Evolutionary conservation across 139 green algal species (phyloP).

Genomic region (Tetratostichococcus sp.): DNA sequence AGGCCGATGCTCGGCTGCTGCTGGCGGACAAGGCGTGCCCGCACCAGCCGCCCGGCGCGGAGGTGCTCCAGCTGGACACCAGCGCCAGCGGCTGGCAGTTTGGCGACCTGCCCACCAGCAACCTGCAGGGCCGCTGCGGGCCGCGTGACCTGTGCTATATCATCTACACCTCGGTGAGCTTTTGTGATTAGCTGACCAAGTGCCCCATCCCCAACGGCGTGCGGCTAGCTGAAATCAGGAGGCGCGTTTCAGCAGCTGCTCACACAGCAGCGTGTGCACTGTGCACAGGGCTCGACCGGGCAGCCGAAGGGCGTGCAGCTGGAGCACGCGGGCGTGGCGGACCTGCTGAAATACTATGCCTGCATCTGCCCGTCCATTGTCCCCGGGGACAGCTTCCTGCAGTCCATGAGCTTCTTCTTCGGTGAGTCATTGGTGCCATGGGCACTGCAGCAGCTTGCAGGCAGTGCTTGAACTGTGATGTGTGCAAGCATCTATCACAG

Average conservation of each 20-base stretch:
- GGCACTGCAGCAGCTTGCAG: no score
- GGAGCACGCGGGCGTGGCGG: neutral
- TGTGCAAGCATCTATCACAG: no score
- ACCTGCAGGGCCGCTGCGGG: neutral
- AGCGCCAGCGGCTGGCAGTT: neutral
- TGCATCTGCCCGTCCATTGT: neutral
- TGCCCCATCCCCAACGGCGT: no score
- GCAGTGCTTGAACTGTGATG: no score
- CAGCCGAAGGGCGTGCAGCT: conserved; percentile 37
- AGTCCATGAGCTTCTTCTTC: conserved; percentile 14
- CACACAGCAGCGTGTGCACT: no score
- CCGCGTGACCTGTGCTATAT: conserved; percentile 38
- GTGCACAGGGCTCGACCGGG: conserved; percentile 53
- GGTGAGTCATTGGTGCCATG: no score
- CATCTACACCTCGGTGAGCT: conserved; percentile 49
- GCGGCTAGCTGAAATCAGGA: no score
- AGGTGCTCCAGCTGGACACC: neutral
- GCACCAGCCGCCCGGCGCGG: neutral
- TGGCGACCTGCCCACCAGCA: neutral
- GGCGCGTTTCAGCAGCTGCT: no score
- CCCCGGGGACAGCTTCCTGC: conserved; percentile 24
- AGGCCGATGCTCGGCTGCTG: neutral
- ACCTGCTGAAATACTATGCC: neutral
- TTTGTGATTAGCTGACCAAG: no score
- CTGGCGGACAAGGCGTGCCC: neutral